Percentiles rank a stretch among this genome's conserved stretches.
Evolutionary conservation across 768 basidiomycete genomes (phyloP).

Genomic region (Cystofilobasidium ferigula): DNA sequence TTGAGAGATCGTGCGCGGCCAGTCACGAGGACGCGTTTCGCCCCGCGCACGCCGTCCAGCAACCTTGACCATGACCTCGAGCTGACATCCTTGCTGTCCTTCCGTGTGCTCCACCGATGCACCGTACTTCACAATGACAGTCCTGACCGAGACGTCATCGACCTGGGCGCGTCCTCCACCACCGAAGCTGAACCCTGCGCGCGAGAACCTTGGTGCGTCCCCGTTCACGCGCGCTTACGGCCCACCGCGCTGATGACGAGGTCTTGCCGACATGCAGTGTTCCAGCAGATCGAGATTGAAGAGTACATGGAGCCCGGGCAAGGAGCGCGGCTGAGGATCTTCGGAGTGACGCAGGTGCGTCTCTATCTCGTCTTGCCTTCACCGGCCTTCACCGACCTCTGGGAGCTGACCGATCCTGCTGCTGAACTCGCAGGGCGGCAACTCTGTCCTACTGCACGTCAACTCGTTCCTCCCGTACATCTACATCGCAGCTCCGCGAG

Average conservation of each 20-base stretch:
- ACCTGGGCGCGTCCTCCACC: slow-evolving; percentile 40
- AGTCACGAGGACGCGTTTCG: neutral
- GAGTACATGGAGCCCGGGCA: slow-evolving; percentile 49
- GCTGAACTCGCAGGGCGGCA: slow-evolving; percentile 49
- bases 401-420: neutral
- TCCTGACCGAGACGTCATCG: slow-evolving; percentile 25
- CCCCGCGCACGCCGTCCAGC: neutral
- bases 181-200: slow-evolving; percentile 48
- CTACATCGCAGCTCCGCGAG: slow-evolving; percentile 75
- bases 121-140: neutral
- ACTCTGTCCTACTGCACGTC: slow-evolving; percentile 78
- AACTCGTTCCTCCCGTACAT: slow-evolving; percentile 84
- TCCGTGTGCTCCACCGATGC: neutral
- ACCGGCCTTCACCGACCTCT: neutral
- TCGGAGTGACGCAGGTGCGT: slow-evolving; percentile 64
- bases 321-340: slow-evolving; percentile 53
- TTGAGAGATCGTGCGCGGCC: no score
- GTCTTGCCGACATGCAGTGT: slow-evolving; percentile 57
- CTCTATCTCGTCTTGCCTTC: neutral
- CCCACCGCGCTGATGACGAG: neutral
- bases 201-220: slow-evolving; percentile 56
- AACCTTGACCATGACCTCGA: neutral
- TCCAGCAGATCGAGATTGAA: slow-evolving; percentile 94
- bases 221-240: slow-evolving; percentile 1
- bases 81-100: no score